Conservation (phyloP, 768 basidiomycete species). For the Lentinula lateritia region DNA sequence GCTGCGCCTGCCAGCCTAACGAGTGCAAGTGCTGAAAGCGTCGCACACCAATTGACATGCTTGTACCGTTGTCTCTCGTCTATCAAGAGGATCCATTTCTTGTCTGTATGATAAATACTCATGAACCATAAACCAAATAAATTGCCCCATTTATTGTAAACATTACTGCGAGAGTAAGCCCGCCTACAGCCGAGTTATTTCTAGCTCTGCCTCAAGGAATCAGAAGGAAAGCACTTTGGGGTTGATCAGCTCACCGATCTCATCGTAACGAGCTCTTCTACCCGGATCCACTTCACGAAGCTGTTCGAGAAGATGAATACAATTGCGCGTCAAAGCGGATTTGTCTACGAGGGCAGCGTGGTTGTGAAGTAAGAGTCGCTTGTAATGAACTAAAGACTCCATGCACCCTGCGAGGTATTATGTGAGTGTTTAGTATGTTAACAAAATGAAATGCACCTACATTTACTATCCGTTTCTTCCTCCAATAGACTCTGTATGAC, state of each 20-base stretch:
- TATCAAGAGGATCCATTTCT: neutral
- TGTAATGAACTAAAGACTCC: conserved; percentile 86
- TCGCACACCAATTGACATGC: conserved; percentile 3
- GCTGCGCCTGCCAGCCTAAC: conserved; percentile 56
- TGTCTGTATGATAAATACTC: neutral
- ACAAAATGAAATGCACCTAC: conserved; percentile 33
- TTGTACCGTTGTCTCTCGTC: neutral
- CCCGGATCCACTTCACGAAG: conserved; percentile 61
- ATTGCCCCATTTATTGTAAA: neutral
- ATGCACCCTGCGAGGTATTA: conserved; percentile 69
- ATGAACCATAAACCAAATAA: neutral
- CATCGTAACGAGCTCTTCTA: conserved; percentile 63
- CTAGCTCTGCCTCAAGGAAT: neutral
- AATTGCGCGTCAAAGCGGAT: conserved; percentile 35
- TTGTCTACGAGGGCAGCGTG: conserved; percentile 29
- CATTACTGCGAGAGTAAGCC: neutral
- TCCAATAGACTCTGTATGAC: conserved; percentile 80
- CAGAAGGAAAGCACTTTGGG: neutral
- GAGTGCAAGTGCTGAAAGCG: conserved; percentile 59
- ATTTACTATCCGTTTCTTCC: conserved; percentile 91
- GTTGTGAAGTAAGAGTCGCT: conserved; percentile 55
- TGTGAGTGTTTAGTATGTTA: conserved; percentile 3
- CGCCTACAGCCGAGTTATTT: neutral
- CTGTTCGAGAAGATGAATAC: conserved; percentile 45
- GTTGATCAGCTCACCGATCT: conserved; percentile 41